Base-by-base conservation (phyloP, 2,329 filamentous ascomycete species). In the Nemania bipapillata region DNA sequence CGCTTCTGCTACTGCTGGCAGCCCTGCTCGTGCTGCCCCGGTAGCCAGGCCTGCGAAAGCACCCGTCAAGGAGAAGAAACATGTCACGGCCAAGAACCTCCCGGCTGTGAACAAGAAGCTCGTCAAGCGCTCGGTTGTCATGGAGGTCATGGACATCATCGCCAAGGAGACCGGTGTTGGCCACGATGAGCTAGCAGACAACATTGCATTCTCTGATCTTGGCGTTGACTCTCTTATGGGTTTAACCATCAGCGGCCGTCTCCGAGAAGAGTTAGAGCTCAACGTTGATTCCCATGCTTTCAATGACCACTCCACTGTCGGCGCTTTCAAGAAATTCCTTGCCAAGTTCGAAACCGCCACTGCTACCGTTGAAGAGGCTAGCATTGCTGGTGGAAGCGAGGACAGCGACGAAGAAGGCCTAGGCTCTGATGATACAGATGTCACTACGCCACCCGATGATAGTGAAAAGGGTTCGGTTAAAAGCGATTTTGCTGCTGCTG, bases 171-270 rank as follows among this genome's bases (percentile, higher is more conserved):
- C 86, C 6, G 87, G 86, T 68, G 82, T 89, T 45, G 80, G 81
- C 15, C 78, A 84, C 15, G 85, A 85, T 54, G 87, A 89, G 74
- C 80, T 89, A 2, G 85, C 81, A 1, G 86, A 89, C 72, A 85
- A 86, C 70, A 85, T 86, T 12, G 83, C 81, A 53, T 89, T 89
- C 73, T 78, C 82, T 2, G 86, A 89, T 69, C 80, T 89, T 2
- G 87, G 87, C 26, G 84, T 89, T 17, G 87, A 90, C 74, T 89
- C 87, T 1, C 81, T 90, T n/a, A 86, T 90, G 80, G 83, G 86
- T 1, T 78, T 90, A 24, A 87, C 86, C 5, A 86, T 90, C 50
- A 83, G 82, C 28, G 86, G 85, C 26, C 83, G 85, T 28, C 83
- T 90, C 57, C 84, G 86, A 11, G 87, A 89, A 70, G 86, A 89